phyloP scores from a whole-genome alignment of 768 basidiomycete genomes.

The Naganishia vaughanmartiniae region DNA sequence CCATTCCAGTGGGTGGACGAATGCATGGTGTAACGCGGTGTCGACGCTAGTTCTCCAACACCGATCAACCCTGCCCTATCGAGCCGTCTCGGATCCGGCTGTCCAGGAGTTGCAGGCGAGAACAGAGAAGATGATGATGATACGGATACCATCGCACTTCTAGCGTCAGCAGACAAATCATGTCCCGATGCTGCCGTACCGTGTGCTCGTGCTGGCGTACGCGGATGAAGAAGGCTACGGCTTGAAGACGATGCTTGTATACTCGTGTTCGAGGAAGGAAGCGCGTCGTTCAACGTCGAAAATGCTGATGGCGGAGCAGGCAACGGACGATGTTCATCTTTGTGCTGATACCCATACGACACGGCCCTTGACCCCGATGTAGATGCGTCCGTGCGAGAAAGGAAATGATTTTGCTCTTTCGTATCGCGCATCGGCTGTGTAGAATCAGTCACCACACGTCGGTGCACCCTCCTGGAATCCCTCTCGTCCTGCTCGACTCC shows the following conservation, averaged over 20 bases:
- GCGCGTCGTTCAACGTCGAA: neutral
- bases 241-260: neutral
- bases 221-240: neutral
- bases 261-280: neutral
- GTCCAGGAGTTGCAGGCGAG: constrained; percentile 42
- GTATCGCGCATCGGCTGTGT: neutral
- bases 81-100: constrained; percentile 45
- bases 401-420: neutral
- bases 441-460: neutral
- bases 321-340: constrained; percentile 37
- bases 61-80: constrained; percentile 86
- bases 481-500: neutral
- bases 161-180: neutral
- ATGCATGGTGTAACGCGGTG: constrained; percentile 75
- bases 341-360: neutral
- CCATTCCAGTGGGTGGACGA: constrained; percentile 35
- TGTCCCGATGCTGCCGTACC: neutral
- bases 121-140: constrained; percentile 4
- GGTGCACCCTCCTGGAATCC: neutral
- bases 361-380: neutral
- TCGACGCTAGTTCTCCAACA: constrained; percentile 92
- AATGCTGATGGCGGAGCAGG: constrained; percentile 29
- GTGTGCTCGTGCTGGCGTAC: constrained; percentile 6
- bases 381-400: neutral
- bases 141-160: neutral